Evolutionary conservation across 495 filamentous ascomycete genomes (phyloP).

Genomic region (Ramalina intermedia): DNA sequence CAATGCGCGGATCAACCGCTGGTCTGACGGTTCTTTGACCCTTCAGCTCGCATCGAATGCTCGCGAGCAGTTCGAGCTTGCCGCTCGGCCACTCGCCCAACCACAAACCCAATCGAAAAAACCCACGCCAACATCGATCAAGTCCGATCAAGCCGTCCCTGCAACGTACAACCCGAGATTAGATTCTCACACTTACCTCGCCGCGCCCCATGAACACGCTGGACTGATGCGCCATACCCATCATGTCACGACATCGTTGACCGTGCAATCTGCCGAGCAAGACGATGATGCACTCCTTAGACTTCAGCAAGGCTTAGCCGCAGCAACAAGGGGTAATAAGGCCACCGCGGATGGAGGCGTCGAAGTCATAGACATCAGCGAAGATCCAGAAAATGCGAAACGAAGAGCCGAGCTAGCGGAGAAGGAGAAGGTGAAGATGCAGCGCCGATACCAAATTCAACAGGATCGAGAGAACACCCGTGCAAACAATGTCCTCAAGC

Average conservation of each 20-base stretch:
- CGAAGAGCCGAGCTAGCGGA: constrained; percentile 60
- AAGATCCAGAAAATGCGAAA: constrained; percentile 71
- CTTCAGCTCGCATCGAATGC: constrained; percentile 60
- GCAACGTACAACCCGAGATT: constrained; percentile 49
- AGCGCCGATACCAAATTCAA: constrained; percentile 53
- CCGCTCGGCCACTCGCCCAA: constrained; percentile 61
- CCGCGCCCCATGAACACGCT: constrained; percentile 53
- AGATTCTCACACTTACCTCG: constrained; percentile 74
- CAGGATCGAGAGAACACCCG: constrained; percentile 49
- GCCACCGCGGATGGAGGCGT: constrained; percentile 44
- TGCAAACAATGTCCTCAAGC: constrained; percentile 35
- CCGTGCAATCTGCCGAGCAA: constrained; percentile 52
- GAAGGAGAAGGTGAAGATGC: constrained; percentile 51
- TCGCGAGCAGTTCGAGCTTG: constrained; percentile 63
- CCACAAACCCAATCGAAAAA: constrained; percentile 30
- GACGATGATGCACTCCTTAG: constrained; percentile 66
- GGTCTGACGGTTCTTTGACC: constrained; percentile 77
- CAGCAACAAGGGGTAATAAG: constrained; percentile 39
- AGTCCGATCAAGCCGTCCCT: constrained; percentile 2
- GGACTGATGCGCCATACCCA: constrained; percentile 60
- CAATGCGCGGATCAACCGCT: constrained; percentile 62
- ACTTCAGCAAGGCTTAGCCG: constrained; percentile 55
- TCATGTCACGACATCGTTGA: constrained; percentile 65
- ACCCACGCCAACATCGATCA: constrained; percentile 31
- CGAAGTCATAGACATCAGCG: constrained; percentile 43